These are phyloP conservation scores for Pythium dissimile DNA, from an alignment of 352 stramenopile genomes.

Conservation along the genomic window DNA sequence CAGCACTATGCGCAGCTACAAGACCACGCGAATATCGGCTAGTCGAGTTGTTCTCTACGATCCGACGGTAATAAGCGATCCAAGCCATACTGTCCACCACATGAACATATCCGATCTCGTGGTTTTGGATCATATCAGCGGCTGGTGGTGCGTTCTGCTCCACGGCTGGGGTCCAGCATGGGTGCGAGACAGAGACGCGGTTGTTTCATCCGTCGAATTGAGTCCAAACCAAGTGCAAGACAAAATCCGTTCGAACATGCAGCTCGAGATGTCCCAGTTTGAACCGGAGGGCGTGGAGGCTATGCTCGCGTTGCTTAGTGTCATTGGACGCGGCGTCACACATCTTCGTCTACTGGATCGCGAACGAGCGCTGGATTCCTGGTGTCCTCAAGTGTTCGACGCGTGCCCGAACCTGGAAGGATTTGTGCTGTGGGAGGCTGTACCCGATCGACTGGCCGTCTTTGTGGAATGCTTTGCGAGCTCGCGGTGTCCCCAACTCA, in stretches of 20 bases:
- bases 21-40: neutral
- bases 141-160: neutral
- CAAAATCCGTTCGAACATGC: neutral
- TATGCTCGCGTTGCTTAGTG: neutral
- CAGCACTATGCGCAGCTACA: neutral
- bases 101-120: neutral
- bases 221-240: neutral
- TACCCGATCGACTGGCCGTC: neutral
- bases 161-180: conserved; percentile 4
- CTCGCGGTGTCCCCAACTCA: neutral
- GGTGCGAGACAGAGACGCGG: neutral
- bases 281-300: neutral
- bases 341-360: neutral
- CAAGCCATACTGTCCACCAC: no score
- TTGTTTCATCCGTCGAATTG: neutral
- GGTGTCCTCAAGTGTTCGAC: neutral
- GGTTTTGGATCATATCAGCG: neutral
- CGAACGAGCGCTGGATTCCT: neutral
- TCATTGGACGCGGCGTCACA: neutral
- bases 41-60: neutral
- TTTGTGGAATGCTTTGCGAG: neutral
- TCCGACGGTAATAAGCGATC: neutral
- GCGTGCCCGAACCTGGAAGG: conserved; percentile 1
- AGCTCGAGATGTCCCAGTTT: neutral
- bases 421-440: neutral